A percentile compares a stretch with the other conserved stretches of the same genome.
phyloP scores from a whole-genome alignment of 805 yeast species.

The Starmerella khaoyaiensis region DNA sequence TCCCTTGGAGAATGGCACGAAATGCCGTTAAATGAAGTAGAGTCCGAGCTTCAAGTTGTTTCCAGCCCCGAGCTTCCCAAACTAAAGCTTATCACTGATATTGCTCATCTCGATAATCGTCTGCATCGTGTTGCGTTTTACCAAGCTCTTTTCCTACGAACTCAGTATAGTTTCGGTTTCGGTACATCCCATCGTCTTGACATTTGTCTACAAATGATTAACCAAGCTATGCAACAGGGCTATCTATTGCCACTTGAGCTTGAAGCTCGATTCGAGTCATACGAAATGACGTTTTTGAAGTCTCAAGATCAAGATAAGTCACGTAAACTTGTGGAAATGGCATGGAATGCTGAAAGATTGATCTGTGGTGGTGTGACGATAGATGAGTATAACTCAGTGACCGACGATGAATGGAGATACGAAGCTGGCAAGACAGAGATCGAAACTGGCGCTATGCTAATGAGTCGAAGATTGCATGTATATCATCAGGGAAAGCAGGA shows the following conservation, averaged over 20 bases:
- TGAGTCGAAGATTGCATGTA: no score
- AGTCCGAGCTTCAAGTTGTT: no score
- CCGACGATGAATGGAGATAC: conserved; percentile 10
- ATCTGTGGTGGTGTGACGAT: conserved; percentile 10
- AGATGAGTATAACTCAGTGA: conserved; percentile 6
- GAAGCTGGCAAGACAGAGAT: conserved; percentile 14
- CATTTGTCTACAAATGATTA: conserved; percentile 5
- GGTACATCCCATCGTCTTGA: conserved; percentile 13
- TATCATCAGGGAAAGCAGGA: no score
- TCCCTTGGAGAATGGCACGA: no score
- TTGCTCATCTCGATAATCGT: conserved; percentile 6
- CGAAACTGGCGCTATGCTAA: conserved; percentile 1
- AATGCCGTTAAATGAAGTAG: no score
- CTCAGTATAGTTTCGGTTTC: conserved; percentile 11
- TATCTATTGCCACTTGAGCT: conserved; percentile 11
- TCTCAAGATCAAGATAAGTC: conserved; percentile 10
- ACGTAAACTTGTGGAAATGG: conserved; percentile 8
- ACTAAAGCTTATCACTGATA: no score
- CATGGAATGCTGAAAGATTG: conserved; percentile 18
- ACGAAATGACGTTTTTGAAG: conserved; percentile 12
- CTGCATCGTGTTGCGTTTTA: conserved; percentile 14
- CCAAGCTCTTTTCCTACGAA: conserved; percentile 15
- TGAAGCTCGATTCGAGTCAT: conserved; percentile 11
- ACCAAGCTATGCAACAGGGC: conserved; percentile 6
- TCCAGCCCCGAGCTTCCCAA: no score